A percentile compares a stretch with the other conserved stretches of the same genome.
These are phyloP conservation scores for Mimosa pudica DNA, from an alignment of 306 rosid species.

Conservation along the genomic window DNA sequence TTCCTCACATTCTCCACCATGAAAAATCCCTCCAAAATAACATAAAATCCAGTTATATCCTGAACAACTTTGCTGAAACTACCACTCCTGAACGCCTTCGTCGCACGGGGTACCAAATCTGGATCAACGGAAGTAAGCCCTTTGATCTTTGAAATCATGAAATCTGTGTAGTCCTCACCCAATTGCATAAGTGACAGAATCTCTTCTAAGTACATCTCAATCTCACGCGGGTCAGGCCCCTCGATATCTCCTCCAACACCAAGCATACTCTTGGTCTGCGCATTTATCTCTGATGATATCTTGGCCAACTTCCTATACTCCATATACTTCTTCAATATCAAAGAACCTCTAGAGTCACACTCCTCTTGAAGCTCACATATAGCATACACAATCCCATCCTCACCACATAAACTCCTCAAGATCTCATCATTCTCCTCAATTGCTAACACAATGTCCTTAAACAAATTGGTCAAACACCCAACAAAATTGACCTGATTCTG, in stretches of 20 bases:
- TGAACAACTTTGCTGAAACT: conserved; percentile 68
- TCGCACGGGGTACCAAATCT: conserved; percentile 64
- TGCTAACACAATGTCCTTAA: conserved; percentile 84
- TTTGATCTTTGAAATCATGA: conserved; percentile 65
- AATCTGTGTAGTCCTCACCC: conserved; percentile 70
- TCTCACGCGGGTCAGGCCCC: conserved; percentile 68
- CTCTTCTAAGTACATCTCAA: conserved; percentile 65
- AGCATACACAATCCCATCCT: conserved; percentile 91
- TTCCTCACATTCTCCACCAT: conserved; percentile 78
- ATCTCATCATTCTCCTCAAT: conserved; percentile 82
- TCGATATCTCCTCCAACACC: conserved; percentile 58
- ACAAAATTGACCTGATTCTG: conserved; percentile 59
- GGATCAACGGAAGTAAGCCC: conserved; percentile 58
- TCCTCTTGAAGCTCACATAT: conserved; percentile 98
- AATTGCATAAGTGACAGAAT: conserved; percentile 61
- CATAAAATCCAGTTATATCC: conserved; percentile 82
- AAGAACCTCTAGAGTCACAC: conserved; percentile 81
- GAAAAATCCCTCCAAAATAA: conserved; percentile 67
- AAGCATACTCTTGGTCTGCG: conserved; percentile 67
- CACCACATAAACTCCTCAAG: conserved; percentile 82
- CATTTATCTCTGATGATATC: conserved; percentile 81
- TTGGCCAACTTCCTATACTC: conserved; percentile 76
- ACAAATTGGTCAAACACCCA: conserved; percentile 82
- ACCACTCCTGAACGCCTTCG: conserved; percentile 64
- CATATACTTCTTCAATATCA: conserved; percentile 87